A percentile compares a stretch with the other conserved stretches of the same genome.
These are phyloP conservation scores for Nitzschia sp. DNA, from an alignment of 108 stramenopile genomes.

Conservation along the genomic window DNA sequence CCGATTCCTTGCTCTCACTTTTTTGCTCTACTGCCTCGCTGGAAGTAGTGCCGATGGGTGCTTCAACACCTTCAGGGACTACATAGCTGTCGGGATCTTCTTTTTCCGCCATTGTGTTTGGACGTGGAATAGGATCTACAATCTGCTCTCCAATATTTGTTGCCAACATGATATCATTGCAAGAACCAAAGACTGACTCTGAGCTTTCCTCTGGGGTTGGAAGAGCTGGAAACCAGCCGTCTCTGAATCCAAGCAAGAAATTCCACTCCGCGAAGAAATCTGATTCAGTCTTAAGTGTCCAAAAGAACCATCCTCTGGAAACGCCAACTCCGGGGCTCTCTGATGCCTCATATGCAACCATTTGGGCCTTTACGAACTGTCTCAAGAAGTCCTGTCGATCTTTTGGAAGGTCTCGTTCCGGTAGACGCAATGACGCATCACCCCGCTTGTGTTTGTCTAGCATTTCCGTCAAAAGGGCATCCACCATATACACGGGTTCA, in stretches of 20 bases:
- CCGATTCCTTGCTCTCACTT: constrained; percentile 60
- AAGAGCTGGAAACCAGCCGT: constrained; percentile 69
- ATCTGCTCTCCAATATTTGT: constrained; percentile 45
- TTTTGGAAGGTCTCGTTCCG: constrained; percentile 29
- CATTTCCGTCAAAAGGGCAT: constrained; percentile 42
- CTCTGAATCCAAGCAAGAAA: constrained; percentile 54
- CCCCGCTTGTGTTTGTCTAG: constrained; percentile 9
- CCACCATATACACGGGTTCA: constrained; percentile 24
- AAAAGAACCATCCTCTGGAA: constrained; percentile 70
- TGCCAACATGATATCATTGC: constrained; percentile 44
- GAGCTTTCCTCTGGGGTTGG: constrained; percentile 9
- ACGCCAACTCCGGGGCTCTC: constrained; percentile 12
- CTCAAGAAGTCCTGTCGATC: constrained; percentile 49
- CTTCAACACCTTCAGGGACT: no score
- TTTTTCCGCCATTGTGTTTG: background rate
- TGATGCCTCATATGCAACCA: constrained; percentile 63
- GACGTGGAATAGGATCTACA: constrained; percentile 50
- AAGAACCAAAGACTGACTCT: constrained; percentile 48
- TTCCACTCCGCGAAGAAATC: constrained; percentile 75
- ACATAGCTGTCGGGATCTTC: no score
- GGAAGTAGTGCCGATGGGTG: background rate
- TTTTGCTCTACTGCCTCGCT: constrained; percentile 30
- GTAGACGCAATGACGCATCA: constrained; percentile 14
- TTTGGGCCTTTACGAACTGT: constrained; percentile 62
- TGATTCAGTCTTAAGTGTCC: constrained; percentile 65